phyloP scores from a whole-genome alignment of 2,329 filamentous ascomycete species.

The Trichoderma sp. region DNA sequence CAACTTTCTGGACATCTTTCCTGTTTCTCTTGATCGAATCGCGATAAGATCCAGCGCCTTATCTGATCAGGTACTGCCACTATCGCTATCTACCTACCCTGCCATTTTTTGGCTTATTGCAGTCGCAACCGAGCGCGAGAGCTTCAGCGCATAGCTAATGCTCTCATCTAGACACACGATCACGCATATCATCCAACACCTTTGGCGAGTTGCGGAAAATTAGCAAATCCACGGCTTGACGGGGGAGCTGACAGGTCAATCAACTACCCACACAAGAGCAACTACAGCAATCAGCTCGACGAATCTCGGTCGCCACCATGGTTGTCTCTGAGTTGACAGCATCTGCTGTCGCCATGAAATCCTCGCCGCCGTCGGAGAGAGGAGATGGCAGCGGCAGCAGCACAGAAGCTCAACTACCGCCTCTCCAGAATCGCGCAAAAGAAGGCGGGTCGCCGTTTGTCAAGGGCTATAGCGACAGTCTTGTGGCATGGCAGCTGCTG shows the following conservation, averaged over 20 bases:
- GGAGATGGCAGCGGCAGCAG: slow-evolving; percentile 26
- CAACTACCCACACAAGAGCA: neutral
- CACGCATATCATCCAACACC: neutral
- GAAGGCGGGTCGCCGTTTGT: slow-evolving; percentile 58
- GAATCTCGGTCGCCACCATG: slow-evolving; percentile 32
- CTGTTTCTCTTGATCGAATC: neutral
- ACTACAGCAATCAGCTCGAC: neutral
- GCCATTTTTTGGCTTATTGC: neutral
- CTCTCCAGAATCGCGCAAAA: slow-evolving; percentile 41
- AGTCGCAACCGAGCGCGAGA: slow-evolving; percentile 1
- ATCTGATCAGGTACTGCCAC: slow-evolving; percentile 1
- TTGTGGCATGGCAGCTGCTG: slow-evolving; percentile 90
- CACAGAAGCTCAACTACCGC: slow-evolving; percentile 27
- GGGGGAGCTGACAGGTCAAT: slow-evolving; percentile 7
- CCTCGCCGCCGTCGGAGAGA: slow-evolving; percentile 31
- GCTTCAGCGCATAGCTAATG: neutral
- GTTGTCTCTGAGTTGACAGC: slow-evolving; percentile 43
- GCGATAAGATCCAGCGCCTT: slow-evolving; percentile 15
- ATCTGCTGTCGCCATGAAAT: slow-evolving; percentile 39
- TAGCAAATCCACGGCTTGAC: neutral
- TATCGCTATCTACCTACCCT: neutral
- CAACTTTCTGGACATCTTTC: neutral
- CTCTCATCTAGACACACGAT: neutral
- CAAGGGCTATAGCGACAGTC: slow-evolving; percentile 74
- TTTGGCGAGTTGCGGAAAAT: neutral